These are phyloP conservation scores for Lathyrus sativus DNA, from an alignment of 306 rosid species.

Conservation along the genomic window DNA sequence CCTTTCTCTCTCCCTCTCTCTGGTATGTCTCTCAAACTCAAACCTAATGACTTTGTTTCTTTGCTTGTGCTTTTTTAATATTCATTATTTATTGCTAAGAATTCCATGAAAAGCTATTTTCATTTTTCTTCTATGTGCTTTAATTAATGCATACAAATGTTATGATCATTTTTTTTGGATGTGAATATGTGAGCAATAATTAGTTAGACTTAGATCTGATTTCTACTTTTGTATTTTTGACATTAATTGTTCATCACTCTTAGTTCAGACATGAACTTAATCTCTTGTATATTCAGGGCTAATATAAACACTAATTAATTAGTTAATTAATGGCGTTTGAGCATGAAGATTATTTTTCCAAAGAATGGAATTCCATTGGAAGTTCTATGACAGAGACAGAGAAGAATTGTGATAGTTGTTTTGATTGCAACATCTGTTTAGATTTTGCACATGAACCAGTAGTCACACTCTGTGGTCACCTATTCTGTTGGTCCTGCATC, in stretches of 20 bases:
- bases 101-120: no score
- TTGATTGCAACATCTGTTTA: constrained; percentile 92
- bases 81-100: no score
- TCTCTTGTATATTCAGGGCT: constrained; percentile 33
- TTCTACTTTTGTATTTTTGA: not conserved
- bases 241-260: no score
- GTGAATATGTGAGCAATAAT: not conserved
- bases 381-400: constrained; percentile 49
- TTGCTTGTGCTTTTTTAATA: no score
- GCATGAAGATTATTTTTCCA: constrained; percentile 53
- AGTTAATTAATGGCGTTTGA: constrained; percentile 59
- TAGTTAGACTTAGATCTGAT: constrained; percentile 11
- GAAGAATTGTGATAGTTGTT: constrained; percentile 48
- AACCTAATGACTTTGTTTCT: no score
- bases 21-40: no score
- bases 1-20: no score
- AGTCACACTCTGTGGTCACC: constrained; percentile 94
- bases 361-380: constrained; percentile 55
- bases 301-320: constrained; percentile 1
- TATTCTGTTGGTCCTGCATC: constrained; percentile 98
- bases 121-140: no score
- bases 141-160: not conserved
- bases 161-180: not conserved
- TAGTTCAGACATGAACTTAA: no score
- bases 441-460: constrained; percentile 83